A percentile compares a stretch with the other conserved stretches of the same genome.
Conservation (phyloP, 2,329 filamentous ascomycete species). For the Sphaerulina musiva region DNA sequence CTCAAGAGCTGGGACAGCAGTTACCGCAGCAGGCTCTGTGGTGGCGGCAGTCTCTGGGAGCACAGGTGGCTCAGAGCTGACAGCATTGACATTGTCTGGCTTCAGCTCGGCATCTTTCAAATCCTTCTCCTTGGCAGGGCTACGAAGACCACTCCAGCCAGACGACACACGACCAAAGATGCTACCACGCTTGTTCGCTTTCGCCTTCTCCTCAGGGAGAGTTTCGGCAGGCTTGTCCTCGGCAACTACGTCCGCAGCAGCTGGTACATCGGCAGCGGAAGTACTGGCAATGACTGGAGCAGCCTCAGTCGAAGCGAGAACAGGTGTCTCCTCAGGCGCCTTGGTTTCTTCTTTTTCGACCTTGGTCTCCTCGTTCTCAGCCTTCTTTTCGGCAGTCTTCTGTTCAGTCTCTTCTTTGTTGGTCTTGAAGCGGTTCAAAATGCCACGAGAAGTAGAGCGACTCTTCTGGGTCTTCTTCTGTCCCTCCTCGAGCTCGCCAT, state of each 20-base stretch:
- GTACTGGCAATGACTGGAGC: slow-evolving; percentile 24
- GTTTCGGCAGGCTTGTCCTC: slow-evolving; percentile 35
- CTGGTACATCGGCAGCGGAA: slow-evolving; percentile 34
- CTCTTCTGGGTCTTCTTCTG: slow-evolving; percentile 50
- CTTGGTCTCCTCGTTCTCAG: slow-evolving; percentile 37
- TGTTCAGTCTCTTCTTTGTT: slow-evolving; percentile 53
- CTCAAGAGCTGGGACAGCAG: slow-evolving; percentile 35
- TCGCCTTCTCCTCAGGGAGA: slow-evolving; percentile 47
- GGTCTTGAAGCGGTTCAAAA: slow-evolving; percentile 52
- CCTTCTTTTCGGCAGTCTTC: slow-evolving; percentile 41
- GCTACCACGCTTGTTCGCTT: slow-evolving; percentile 74
- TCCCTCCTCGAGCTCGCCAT: slow-evolving; percentile 41
- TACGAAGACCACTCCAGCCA: slow-evolving; percentile 56
- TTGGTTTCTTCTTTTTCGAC: slow-evolving; percentile 39
- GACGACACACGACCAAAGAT: slow-evolving; percentile 59
- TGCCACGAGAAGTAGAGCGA: slow-evolving; percentile 53
- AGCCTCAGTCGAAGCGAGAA: slow-evolving; percentile 28
- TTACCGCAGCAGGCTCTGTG: slow-evolving; percentile 28
- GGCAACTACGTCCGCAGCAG: slow-evolving; percentile 36
- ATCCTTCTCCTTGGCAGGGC: slow-evolving; percentile 55
- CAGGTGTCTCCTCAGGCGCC: slow-evolving; percentile 34
- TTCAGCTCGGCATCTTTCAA: slow-evolving; percentile 65
- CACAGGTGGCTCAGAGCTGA: slow-evolving; percentile 35
- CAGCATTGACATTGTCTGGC: slow-evolving; percentile 46
- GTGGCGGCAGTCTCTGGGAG: slow-evolving; percentile 40